Evolutionary conservation across 2,329 filamentous ascomycete species (phyloP).

Genomic region (Phialophora tarda): DNA sequence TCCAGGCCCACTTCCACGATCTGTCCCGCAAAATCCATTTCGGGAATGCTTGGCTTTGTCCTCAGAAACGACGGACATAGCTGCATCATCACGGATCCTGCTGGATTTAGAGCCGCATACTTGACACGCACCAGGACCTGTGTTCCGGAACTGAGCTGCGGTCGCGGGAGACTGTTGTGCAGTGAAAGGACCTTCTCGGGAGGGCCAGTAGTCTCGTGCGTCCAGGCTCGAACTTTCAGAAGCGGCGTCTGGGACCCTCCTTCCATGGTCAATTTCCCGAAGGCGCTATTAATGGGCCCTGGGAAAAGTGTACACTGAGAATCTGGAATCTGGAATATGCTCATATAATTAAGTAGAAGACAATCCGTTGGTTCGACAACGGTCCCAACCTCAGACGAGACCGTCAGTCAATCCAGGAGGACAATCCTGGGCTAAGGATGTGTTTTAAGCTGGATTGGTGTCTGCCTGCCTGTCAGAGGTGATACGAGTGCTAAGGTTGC

Average conservation of each 20-base stretch:
- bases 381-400: neutral
- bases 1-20: conserved; percentile 4
- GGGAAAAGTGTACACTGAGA: neutral
- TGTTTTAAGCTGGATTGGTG: neutral
- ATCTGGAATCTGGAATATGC: neutral
- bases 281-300: neutral
- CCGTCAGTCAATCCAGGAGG: neutral
- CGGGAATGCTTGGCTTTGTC: conserved; percentile 15
- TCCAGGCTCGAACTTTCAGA: conserved; percentile 11
- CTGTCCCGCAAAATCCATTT: conserved; percentile 20
- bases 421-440: neutral
- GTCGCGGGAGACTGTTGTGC: neutral
- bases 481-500: neutral
- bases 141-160: neutral
- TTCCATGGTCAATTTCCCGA: neutral
- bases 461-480: neutral
- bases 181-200: conserved; percentile 7
- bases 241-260: neutral
- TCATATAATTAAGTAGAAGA: neutral
- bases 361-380: neutral
- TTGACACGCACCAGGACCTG: conserved; percentile 7
- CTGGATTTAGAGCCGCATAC: conserved; percentile 16
- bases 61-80: conserved; percentile 14
- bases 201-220: neutral
- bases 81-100: conserved; percentile 17